Evolutionary conservation across 148 eudicot genomes (phyloP).

Genomic region (Chenopodium berlandieri): DNA sequence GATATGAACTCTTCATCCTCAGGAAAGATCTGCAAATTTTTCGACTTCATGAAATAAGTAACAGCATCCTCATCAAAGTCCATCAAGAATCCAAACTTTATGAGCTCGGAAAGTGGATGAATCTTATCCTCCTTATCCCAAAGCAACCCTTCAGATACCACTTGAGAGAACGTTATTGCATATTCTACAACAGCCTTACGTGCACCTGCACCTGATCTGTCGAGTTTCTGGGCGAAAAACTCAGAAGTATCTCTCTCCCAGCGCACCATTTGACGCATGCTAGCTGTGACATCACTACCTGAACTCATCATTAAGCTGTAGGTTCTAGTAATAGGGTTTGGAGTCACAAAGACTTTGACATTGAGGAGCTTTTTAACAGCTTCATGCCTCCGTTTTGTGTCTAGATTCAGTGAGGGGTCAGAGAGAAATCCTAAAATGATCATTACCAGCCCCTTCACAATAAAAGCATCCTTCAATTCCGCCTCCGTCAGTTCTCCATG

Average conservation of each 20-base stretch:
- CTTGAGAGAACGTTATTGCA: constrained; percentile 49
- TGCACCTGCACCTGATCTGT: constrained; percentile 32
- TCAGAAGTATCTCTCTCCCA: constrained; percentile 47
- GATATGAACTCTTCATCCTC: constrained; percentile 56
- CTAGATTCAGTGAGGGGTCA: constrained; percentile 35
- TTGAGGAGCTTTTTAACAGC: constrained; percentile 33
- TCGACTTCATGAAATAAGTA: constrained; percentile 46
- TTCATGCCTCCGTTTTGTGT: constrained; percentile 41
- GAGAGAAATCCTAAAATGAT: constrained; percentile 55
- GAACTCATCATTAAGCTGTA: constrained; percentile 42
- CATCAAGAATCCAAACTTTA: constrained; percentile 49
- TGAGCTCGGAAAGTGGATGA: constrained; percentile 42
- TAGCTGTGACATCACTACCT: constrained; percentile 36
- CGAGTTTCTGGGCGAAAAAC: constrained; percentile 40
- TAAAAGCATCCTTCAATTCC: constrained; percentile 29
- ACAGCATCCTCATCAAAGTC: constrained; percentile 54
- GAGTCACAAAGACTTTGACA: constrained; percentile 35
- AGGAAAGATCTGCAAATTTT: constrained; percentile 48
- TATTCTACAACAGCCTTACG: constrained; percentile 38
- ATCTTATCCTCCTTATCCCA: constrained; percentile 51
- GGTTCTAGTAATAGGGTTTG: constrained; percentile 29
- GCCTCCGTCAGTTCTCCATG: constrained; percentile 21
- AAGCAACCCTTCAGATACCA: constrained; percentile 50
- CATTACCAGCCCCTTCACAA: constrained; percentile 43
- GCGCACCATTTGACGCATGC: constrained; percentile 38